A percentile compares a stretch with the other conserved stretches of the same genome.
These are phyloP conservation scores for Penicillium soppii DNA, from an alignment of 495 filamentous ascomycete species.

Conservation along the genomic window DNA sequence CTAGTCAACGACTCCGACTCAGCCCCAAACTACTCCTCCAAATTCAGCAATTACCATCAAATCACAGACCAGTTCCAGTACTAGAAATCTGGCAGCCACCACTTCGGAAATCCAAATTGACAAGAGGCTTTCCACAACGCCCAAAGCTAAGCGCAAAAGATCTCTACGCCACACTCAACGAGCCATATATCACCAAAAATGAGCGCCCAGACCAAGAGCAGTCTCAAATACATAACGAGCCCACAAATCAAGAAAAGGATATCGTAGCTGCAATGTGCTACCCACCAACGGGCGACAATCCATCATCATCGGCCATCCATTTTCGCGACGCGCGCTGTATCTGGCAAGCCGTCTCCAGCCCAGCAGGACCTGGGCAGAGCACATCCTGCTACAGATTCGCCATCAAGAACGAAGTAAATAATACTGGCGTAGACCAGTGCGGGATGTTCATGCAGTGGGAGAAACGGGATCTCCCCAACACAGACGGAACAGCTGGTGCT, in stretches of 20 bases:
- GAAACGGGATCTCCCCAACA: slow-evolving; percentile 9
- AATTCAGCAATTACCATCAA: slow-evolving; percentile 37
- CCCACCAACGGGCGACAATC: not conserved
- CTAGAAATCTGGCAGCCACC: slow-evolving; percentile 40
- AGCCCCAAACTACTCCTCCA: slow-evolving; percentile 35
- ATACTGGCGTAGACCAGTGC: not conserved
- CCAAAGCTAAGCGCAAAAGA: slow-evolving; percentile 31
- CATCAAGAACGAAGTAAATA: slow-evolving; percentile 8
- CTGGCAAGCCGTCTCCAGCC: slow-evolving; percentile 15
- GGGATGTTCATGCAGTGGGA: slow-evolving; percentile 29
- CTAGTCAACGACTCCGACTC: slow-evolving; percentile 26
- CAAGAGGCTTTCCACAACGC: slow-evolving; percentile 15
- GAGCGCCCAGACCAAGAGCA: not conserved
- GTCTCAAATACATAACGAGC: slow-evolving; percentile 2
- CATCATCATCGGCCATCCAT: slow-evolving; percentile 12
- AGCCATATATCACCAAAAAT: slow-evolving; percentile 18
- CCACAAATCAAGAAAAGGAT: slow-evolving; percentile 11
- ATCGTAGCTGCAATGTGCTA: slow-evolving; percentile 23
- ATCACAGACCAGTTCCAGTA: slow-evolving; percentile 31
- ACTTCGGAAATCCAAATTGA: slow-evolving; percentile 27
- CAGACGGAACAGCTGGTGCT: not conserved
- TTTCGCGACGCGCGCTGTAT: slow-evolving; percentile 19
- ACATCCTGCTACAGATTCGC: slow-evolving; percentile 21
- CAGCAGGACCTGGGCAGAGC: slow-evolving; percentile 4
- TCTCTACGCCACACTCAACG: slow-evolving; percentile 34